Base-by-base conservation (phyloP, 768 basidiomycete genomes). In the Hysterangium stoloniferum region DNA sequence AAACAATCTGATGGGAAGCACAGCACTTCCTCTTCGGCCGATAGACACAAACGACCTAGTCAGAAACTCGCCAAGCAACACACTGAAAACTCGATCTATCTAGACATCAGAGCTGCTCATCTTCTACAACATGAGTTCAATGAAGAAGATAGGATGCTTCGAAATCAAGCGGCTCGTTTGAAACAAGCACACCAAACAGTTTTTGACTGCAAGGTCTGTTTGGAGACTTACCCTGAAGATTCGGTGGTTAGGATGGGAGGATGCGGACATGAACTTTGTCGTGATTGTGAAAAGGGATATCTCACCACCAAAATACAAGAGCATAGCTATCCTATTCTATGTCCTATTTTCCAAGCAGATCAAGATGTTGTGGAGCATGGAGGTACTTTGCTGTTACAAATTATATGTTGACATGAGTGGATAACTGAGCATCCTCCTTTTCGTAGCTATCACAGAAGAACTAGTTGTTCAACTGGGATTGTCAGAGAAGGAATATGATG, bases 131-230 rank as follows among this genome's bases (percentile, higher is more conserved):
- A 54, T 1, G 54, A 64, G 31, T 73, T 64, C 27, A 71, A 76
- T 31, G 61, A 59, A 4, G 77, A 79, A 60, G 63, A 75, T 48
- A 36, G 36, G 12, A 59, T 49, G 2, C 64, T 78, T 32, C 60
- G 62, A n/a, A 55, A 40, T 5, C 70, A 78, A 53, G 56, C 61
- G 1, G 53, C 52, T 11, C 59, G 61, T 2, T 67, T 76, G 5
- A 40, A 56, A 12, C 55, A 37, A 9, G 27, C 50, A 11, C 42
- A 57, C 4, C 75, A 72, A 34, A 27, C 17, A 15, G 48, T 62
- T 6, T 82, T 80, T 52, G 61, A 69, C 33, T 85, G 83, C 56
- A 65, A 67, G 7, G 67, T 84, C 32, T 85, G 83, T 60, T 59
- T 76, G 52, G 82, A 85, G 12, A 59, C 68, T 1, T 59, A 67